A percentile compares a stretch with the other conserved stretches of the same genome.
Evolutionary conservation across 352 stramenopile species (phyloP).

Genomic region (Phytophthora fragariaefolia): DNA sequence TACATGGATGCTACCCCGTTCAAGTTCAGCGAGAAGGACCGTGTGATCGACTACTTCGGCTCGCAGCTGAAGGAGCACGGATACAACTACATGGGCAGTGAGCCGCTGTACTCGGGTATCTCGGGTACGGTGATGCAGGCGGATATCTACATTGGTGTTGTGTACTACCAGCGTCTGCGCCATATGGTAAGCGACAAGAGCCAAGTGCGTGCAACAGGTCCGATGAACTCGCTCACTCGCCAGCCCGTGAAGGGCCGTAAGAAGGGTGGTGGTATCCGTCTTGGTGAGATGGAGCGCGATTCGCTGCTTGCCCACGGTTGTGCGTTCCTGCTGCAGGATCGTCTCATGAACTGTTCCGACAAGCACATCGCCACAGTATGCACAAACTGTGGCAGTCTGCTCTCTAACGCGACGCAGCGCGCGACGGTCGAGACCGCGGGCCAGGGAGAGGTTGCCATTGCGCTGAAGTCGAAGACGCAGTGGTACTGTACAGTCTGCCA

Average conservation of each 20-base stretch:
- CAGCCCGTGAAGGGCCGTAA: conserved; percentile 99
- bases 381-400: conserved; percentile 88
- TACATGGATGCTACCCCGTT: conserved; percentile 99
- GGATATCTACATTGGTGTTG: conserved; percentile 99
- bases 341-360: conserved; percentile 99
- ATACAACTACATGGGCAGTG: conserved; percentile 99
- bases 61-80: conserved; percentile 97
- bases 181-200: conserved; percentile 99
- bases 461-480: conserved; percentile 90
- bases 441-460: conserved; percentile 82
- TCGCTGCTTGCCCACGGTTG: conserved; percentile 98
- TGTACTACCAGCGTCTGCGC: conserved; percentile 99
- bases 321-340: conserved; percentile 96
- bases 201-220: conserved; percentile 98
- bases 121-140: conserved; percentile 98
- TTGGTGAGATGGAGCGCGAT: conserved; percentile 99
- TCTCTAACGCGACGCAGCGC: conserved; percentile 89
- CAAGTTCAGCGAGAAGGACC: conserved; percentile 98
- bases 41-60: conserved; percentile 99
- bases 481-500: conserved; percentile 88
- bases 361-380: conserved; percentile 98
- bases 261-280: conserved; percentile 98
- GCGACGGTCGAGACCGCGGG: conserved; percentile 81
- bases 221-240: conserved; percentile 98
- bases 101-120: conserved; percentile 99